Evolutionary conservation across 75 land plant species (phyloP).

Genomic region (Selaginella moellendorffii): DNA sequence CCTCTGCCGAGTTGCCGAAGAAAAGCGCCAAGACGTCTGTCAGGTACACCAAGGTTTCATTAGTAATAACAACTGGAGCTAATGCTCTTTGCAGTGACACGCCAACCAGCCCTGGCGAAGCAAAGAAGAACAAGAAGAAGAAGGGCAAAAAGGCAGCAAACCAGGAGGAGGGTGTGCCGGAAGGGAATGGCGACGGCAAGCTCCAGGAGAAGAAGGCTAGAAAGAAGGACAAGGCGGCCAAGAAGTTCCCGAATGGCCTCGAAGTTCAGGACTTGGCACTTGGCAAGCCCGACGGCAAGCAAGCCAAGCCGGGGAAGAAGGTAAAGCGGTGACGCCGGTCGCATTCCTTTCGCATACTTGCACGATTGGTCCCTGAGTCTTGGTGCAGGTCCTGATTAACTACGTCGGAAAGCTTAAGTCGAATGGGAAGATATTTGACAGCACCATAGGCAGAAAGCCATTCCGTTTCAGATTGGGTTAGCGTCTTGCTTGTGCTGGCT

Average conservation of each 20-base stretch:
- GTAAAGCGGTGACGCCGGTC: constrained; percentile 23
- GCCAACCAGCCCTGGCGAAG: constrained; percentile 12
- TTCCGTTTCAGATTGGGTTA: constrained; percentile 85
- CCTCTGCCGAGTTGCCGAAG: constrained; percentile 8
- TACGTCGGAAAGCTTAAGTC: constrained; percentile 74
- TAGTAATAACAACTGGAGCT: too few relatives aligned
- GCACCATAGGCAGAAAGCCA: constrained; percentile 51
- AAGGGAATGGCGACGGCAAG: constrained; percentile 9
- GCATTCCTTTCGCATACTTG: not conserved
- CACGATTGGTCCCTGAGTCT: too few relatives aligned
- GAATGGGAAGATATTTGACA: constrained; percentile 86
- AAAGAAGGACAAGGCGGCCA: constrained; percentile 22
- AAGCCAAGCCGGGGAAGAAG: constrained; percentile 62
- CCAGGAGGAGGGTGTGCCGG: constrained; percentile 2
- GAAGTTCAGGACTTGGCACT: constrained; percentile 53
- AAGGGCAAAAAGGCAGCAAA: constrained; percentile 1
- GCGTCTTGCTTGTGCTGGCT: constrained; percentile 10
- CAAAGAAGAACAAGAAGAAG: constrained; percentile 26
- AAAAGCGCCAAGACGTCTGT: constrained; percentile 1
- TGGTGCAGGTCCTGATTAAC: constrained; percentile 59
- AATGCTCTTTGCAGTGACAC: not conserved
- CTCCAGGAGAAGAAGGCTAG: constrained; percentile 15
- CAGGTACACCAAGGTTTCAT: too few relatives aligned
- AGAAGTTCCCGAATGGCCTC: constrained; percentile 63
- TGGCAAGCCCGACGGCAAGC: constrained; percentile 93